A percentile compares a stretch with the other conserved stretches of the same genome.
Conservation (phyloP, 2,329 filamentous ascomycete species). For the Curvularia eragrostidis region DNA sequence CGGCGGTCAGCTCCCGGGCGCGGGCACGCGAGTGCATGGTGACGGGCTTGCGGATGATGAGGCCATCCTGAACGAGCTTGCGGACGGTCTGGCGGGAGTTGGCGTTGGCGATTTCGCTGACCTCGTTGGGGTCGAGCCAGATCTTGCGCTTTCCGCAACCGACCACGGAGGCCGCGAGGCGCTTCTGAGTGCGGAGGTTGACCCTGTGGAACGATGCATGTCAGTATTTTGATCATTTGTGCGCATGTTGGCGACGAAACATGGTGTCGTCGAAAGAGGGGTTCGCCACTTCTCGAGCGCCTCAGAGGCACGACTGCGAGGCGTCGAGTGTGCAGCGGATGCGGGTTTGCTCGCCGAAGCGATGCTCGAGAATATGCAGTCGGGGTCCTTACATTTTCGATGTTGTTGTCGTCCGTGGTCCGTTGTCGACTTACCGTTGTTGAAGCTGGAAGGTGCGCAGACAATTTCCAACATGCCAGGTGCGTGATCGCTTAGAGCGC, state of each 20-base stretch:
- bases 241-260: slow-evolving; percentile 27
- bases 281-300: slow-evolving; percentile 43
- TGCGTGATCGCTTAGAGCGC: slow-evolving; percentile 20
- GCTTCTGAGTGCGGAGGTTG: slow-evolving; percentile 99
- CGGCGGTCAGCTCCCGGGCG: slow-evolving; percentile 92
- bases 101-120: slow-evolving; percentile 99
- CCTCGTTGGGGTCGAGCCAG: slow-evolving; percentile 99
- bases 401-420: slow-evolving; percentile 50
- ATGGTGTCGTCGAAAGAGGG: slow-evolving; percentile 41
- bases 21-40: slow-evolving; percentile 99
- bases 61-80: slow-evolving; percentile 99
- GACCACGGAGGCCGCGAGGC: slow-evolving; percentile 97
- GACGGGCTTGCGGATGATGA: slow-evolving; percentile 99
- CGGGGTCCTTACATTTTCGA: slow-evolving; percentile 52
- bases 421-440: slow-evolving; percentile 26
- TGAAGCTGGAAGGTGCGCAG: slow-evolving; percentile 8
- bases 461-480: slow-evolving; percentile 12
- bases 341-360: slow-evolving; percentile 29
- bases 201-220: slow-evolving; percentile 69
- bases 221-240: slow-evolving; percentile 39
- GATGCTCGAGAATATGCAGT: slow-evolving; percentile 22
- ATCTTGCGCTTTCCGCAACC: slow-evolving; percentile 99
- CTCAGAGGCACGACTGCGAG: slow-evolving; percentile 31
- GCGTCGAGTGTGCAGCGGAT: slow-evolving; percentile 25
- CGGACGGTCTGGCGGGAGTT: slow-evolving; percentile 99